Evolutionary conservation across 495 filamentous ascomycete species (phyloP), one percentile per base, ranked within the genome.

Genomic region (Eremomyces bilateralis): DNA sequence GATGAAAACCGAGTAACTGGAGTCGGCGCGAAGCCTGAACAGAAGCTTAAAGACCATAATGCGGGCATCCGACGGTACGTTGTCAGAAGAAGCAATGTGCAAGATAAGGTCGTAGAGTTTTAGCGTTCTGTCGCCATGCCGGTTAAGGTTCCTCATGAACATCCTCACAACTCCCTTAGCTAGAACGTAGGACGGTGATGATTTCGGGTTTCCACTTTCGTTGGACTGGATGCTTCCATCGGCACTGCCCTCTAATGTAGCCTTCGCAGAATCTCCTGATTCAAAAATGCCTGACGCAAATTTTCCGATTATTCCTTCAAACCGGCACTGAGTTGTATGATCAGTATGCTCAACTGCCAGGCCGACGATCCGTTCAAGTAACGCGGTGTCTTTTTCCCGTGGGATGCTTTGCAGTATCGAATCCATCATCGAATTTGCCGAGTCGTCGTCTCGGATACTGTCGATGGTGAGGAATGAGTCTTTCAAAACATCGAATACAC

Each of bases 11-110:
- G 68, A 65, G 31, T 80, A 64, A 12, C 72, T 66, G 20, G 70
- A 76, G 48, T 93, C 79, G 19, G 80, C 79, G 33, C 85, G 67
- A 15, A 95, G 56, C 15, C 85, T 70, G 47, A 88, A 83, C 4
- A 95, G 59, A 29, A 93, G 54, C 45, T 81, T 90, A 58, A 93
- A 67, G 3, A 76, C 75, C 6, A 72, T 75, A 17, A 94, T 56
- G 8, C 81, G 76, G 30, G 80, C 71, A 52, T 80, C 75, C 5
- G 64, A 58, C 25, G 69, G 65, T 39, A 54, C 65, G 1, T 48
- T 42, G 15, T 63, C 60, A 8, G 57, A 63, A 22, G 59, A 55
- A 4, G 69, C 71, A 40, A 80, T 66, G 31, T 59, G 54, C 20
- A 79, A 55, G 2, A 82, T 50, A 10, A 62, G 51, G 5, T 59